Percentiles rank a stretch among this genome's conserved stretches.
Evolutionary conservation across 1,139 yeast genomes (phyloP).

Genomic region (Hansenula lynferdii): DNA sequence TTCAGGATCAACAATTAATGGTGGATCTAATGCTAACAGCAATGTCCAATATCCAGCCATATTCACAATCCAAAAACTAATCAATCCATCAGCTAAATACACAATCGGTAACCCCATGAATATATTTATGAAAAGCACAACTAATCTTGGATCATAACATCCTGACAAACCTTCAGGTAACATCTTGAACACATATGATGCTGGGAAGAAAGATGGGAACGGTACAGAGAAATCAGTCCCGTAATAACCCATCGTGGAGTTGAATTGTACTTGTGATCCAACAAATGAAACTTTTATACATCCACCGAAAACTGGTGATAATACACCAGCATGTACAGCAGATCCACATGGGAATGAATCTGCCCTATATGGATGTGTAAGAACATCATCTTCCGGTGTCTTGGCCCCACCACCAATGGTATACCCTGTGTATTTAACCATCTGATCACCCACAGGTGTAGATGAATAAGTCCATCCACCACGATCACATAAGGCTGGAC

Average conservation of each 20-base stretch:
- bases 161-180: conserved; percentile 32
- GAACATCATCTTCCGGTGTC: conserved; percentile 17
- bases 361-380: conserved; percentile 68
- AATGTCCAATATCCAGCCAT: conserved; percentile 87
- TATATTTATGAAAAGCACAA: conserved; percentile 53
- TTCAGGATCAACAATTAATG: conserved; percentile 50
- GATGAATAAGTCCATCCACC: conserved; percentile 75
- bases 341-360: conserved; percentile 91
- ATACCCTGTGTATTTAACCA: conserved; percentile 66
- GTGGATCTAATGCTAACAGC: conserved; percentile 79
- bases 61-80: conserved; percentile 57
- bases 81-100: conserved; percentile 47
- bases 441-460: conserved; percentile 67
- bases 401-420: conserved; percentile 70
- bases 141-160: conserved; percentile 63
- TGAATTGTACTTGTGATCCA: conserved; percentile 49
- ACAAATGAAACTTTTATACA: conserved; percentile 61
- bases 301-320: conserved; percentile 77
- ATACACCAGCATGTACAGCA: conserved; percentile 79
- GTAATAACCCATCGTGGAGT: conserved; percentile 39
- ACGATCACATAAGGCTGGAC: conserved; percentile 86
- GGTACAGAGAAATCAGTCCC: conserved; percentile 49
- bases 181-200: conserved; percentile 56
- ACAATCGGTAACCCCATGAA: conserved; percentile 56
- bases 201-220: conserved; percentile 72